Evolutionary conservation across 805 yeast species (phyloP).

Genomic region (Myxozyma melibiosi): DNA sequence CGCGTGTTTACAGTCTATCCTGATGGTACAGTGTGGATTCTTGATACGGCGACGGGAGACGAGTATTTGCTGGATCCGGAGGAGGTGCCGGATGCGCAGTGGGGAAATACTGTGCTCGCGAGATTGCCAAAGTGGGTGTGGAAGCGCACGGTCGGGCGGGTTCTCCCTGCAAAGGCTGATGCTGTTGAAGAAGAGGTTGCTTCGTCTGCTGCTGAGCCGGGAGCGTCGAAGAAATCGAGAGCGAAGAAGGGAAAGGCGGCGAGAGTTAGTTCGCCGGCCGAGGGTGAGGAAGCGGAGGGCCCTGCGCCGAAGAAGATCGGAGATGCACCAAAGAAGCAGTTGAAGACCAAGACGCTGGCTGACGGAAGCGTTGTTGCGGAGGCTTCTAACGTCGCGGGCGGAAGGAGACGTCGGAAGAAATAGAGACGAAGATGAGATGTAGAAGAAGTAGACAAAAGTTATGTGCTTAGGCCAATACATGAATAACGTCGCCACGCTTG

Average conservation of each 20-base stretch:
- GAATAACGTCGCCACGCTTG: too few relatives aligned
- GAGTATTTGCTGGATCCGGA: conserved; percentile 40
- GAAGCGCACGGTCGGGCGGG: conserved; percentile 29
- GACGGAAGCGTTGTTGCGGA: conserved; percentile 26
- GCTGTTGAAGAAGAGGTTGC: neutral
- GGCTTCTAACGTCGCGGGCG: conserved; percentile 31
- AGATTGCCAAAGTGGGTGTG: conserved; percentile 35
- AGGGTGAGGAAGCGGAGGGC: neutral
- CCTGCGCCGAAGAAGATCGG: conserved; percentile 14
- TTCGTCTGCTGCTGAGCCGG: conserved; percentile 7
- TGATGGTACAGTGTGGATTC: conserved; percentile 35
- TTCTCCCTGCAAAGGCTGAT: neutral
- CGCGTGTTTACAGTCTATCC: conserved; percentile 42
- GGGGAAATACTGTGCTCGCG: conserved; percentile 42
- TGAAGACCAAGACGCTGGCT: conserved; percentile 2
- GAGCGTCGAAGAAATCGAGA: conserved; percentile 1
- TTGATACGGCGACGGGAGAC: conserved; percentile 22
- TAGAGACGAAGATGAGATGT: neutral
- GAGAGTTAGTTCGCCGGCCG: neutral
- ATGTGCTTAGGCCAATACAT: too few relatives aligned
- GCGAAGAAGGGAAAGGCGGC: too few relatives aligned
- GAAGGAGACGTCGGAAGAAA: conserved; percentile 29
- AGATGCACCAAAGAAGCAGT: conserved; percentile 6
- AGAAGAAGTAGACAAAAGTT: neutral
- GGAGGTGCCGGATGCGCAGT: conserved; percentile 40